These are phyloP conservation scores for Neonectria coccinea DNA, from an alignment of 2,329 filamentous ascomycete genomes.

Conservation along the genomic window DNA sequence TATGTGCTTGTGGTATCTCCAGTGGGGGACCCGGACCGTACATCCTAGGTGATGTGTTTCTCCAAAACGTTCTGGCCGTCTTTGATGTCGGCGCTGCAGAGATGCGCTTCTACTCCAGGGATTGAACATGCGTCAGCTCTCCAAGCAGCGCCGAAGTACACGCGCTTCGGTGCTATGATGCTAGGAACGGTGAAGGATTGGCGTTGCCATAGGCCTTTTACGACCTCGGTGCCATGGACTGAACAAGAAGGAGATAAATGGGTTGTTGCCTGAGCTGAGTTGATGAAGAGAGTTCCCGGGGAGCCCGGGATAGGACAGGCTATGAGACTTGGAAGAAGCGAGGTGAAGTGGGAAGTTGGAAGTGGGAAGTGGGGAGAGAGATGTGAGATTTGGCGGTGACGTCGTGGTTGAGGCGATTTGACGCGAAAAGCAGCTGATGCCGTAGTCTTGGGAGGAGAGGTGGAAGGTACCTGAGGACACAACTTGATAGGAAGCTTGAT, in stretches of 20 bases:
- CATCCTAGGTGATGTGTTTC: conserved; percentile 62
- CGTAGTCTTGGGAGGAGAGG: conserved; percentile 2
- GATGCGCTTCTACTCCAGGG: conserved; percentile 57
- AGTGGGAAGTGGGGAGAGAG: background rate
- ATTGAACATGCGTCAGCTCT: conserved; percentile 7
- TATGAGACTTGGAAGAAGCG: conserved; percentile 5
- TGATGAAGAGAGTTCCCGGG: conserved; percentile 13
- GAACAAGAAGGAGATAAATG: conserved; percentile 7
- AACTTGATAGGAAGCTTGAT: background rate
- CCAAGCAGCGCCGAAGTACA: background rate
- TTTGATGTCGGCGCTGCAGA: conserved; percentile 61
- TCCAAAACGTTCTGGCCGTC: conserved; percentile 63
- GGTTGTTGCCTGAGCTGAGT: conserved; percentile 5
- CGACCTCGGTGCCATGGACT: conserved; percentile 2
- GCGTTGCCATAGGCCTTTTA: background rate
- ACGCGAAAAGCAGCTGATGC: conserved; percentile 20
- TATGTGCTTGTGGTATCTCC: conserved; percentile 62
- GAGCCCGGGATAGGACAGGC: conserved; percentile 21
- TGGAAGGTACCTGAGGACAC: background rate
- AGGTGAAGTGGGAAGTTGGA: background rate
- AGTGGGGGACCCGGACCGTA: conserved; percentile 60
- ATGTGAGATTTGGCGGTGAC: background rate
- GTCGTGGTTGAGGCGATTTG: conserved; percentile 19
- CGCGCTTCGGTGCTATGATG: conserved; percentile 19
- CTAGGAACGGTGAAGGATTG: conserved; percentile 9